phyloP scores from a whole-genome alignment of 345 rosid genomes.

The Euphorbia peplus region DNA sequence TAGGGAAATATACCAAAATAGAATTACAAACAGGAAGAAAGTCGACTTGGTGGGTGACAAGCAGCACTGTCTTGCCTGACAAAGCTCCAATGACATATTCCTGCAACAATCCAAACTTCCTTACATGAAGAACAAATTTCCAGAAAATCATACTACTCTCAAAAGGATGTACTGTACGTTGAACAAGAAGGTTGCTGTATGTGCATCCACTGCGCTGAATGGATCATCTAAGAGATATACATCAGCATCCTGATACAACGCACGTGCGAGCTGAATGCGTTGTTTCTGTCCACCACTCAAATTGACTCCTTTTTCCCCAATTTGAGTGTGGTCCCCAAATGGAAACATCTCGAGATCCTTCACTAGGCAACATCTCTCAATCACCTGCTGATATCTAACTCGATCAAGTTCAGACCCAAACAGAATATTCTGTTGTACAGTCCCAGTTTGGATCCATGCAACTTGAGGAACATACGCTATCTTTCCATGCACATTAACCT shows the following conservation, averaged over 20 bases:
- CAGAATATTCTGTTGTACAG: conserved; percentile 44
- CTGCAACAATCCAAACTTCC: conserved; percentile 27
- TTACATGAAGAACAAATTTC: background rate
- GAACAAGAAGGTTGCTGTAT: conserved; percentile 45
- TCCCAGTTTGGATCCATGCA: conserved; percentile 57
- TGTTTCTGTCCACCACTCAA: no score
- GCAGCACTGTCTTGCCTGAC: conserved; percentile 46
- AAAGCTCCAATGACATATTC: conserved; percentile 49
- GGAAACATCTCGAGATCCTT: conserved; percentile 51
- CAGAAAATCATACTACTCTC: background rate
- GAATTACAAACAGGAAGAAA: conserved; percentile 47
- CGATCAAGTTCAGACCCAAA: conserved; percentile 44
- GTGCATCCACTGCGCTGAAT: conserved; percentile 24
- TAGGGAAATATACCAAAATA: conserved; percentile 37
- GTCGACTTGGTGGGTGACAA: conserved; percentile 57
- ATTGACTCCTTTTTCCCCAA: conserved; percentile 53
- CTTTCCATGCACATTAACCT: no score
- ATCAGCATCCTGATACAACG: no score
- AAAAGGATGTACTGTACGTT: conserved; percentile 23
- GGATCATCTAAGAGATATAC: no score
- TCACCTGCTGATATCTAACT: conserved; percentile 33
- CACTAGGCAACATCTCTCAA: conserved; percentile 37
- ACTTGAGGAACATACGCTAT: conserved; percentile 17
- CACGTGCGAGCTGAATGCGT: no score
- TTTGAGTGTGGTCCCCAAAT: conserved; percentile 43